Evolutionary conservation across 345 rosid genomes (phyloP).

Genomic region (Passiflora organensis): DNA sequence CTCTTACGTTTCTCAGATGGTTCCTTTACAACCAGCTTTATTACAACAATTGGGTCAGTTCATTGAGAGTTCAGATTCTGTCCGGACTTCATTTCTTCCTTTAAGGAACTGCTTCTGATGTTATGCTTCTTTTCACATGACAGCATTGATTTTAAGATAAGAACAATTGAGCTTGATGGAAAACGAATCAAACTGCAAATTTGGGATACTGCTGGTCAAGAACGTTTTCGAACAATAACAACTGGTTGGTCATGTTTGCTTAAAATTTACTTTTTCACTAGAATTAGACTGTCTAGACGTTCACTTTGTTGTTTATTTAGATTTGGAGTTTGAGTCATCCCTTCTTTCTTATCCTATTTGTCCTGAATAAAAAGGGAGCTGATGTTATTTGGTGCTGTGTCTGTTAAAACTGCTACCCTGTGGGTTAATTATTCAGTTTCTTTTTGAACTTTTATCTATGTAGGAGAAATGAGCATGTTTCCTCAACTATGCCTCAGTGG

Average conservation of each 20-base stretch:
- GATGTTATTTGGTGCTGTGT: too few relatives aligned
- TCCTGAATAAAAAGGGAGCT: too few relatives aligned
- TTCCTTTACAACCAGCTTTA: conserved; percentile 85
- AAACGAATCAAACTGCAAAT: conserved; percentile 70
- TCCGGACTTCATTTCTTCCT: background rate
- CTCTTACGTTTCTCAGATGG: conserved; percentile 87
- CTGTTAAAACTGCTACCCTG: too few relatives aligned
- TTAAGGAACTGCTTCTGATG: background rate
- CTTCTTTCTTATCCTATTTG: too few relatives aligned
- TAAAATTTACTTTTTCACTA: too few relatives aligned
- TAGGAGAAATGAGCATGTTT: too few relatives aligned
- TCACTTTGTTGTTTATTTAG: background rate
- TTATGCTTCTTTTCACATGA: background rate
- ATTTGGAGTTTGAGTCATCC: too few relatives aligned
- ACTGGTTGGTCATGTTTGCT: conserved; percentile 42
- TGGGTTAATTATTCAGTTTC: too few relatives aligned
- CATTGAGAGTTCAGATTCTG: background rate
- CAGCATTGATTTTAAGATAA: conserved; percentile 68
- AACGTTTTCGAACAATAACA: conserved; percentile 54
- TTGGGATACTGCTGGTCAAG: conserved; percentile 68
- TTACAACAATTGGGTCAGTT: conserved; percentile 78
- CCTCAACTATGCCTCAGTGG: too few relatives aligned
- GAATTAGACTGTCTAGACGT: too few relatives aligned
- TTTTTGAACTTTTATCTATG: too few relatives aligned
- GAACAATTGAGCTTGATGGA: conserved; percentile 68